Conservation (phyloP, 192 early-diverging fungal genomes). For the Coemansia furcata region DNA sequence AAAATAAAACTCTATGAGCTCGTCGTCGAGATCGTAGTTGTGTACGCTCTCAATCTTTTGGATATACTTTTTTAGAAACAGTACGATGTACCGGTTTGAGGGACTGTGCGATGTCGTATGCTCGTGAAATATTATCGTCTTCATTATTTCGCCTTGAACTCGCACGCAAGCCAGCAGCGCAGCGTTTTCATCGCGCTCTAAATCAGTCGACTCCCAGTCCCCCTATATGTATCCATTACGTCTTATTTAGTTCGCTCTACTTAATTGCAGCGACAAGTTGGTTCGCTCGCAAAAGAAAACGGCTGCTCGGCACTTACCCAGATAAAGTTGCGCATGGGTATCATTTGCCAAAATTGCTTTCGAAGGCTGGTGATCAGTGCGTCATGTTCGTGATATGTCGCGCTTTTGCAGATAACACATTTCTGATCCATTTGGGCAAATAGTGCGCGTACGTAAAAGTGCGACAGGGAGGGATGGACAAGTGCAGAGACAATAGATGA, state of each 20-base stretch:
- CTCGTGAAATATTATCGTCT: constrained; percentile 48
- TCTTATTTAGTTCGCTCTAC: background rate
- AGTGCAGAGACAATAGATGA: background rate
- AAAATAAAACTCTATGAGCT: constrained; percentile 47
- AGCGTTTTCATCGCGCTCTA: constrained; percentile 25
- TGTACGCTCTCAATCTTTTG: constrained; percentile 28
- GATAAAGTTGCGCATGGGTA: constrained; percentile 34
- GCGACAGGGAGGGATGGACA: background rate
- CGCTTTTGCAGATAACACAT: constrained; percentile 45
- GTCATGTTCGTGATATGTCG: constrained; percentile 47
- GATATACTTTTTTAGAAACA: constrained; percentile 47
- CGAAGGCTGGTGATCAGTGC: constrained; percentile 38
- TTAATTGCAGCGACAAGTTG: background rate
- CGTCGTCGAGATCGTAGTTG: constrained; percentile 40
- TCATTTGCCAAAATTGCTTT: constrained; percentile 56
- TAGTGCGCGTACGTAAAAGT: background rate
- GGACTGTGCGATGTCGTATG: constrained; percentile 37
- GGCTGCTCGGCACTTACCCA: constrained; percentile 24
- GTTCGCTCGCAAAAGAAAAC: background rate
- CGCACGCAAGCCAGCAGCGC: constrained; percentile 27
- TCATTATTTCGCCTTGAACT: constrained; percentile 49
- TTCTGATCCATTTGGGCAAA: constrained; percentile 34
- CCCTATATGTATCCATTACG: constrained; percentile 13
- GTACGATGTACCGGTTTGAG: constrained; percentile 38
- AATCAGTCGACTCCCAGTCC: constrained; percentile 23